These are phyloP conservation scores for Ampelomyces quisqualis DNA, from an alignment of 2,329 filamentous ascomycete genomes.

Conservation along the genomic window DNA sequence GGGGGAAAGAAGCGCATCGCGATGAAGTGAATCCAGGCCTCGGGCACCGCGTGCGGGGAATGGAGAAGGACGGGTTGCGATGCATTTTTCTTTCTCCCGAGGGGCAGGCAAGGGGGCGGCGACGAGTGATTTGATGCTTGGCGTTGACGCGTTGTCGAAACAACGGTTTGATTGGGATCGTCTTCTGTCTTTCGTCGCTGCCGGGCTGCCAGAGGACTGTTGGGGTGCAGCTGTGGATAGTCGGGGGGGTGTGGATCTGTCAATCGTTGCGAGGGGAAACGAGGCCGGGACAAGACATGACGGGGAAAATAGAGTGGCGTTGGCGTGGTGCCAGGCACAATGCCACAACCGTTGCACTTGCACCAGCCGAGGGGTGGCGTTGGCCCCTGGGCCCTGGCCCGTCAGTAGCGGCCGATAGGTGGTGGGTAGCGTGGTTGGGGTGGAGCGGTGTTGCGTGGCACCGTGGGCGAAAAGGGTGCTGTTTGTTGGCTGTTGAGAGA, in stretches of 20 bases:
- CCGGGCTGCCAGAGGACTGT: not conserved
- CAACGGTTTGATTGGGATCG: not conserved
- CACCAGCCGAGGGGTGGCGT: not conserved
- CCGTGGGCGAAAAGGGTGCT: slow-evolving; percentile 1
- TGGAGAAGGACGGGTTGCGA: not conserved
- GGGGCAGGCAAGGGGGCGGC: not conserved
- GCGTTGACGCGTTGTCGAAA: not conserved
- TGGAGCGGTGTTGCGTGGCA: slow-evolving; percentile 20
- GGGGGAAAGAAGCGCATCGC: too few relatives aligned
- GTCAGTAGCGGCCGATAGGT: slow-evolving; percentile 19
- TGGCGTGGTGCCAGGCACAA: not conserved
- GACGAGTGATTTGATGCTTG: not conserved
- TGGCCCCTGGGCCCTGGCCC: slow-evolving; percentile 14
- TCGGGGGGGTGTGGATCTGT: not conserved
- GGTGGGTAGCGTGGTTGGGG: slow-evolving; percentile 6
- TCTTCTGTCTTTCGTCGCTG: not conserved
- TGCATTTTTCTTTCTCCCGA: too few relatives aligned
- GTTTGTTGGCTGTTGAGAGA: not conserved
- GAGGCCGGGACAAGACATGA: not conserved
- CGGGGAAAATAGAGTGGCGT: not conserved
- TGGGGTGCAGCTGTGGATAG: not conserved
- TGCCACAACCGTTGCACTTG: too few relatives aligned
- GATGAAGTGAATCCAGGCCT: too few relatives aligned
- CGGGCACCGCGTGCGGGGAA: too few relatives aligned
- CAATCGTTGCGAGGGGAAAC: not conserved